Conservation (phyloP, 2,329 filamentous ascomycete species). For the Penicillium sp. region DNA sequence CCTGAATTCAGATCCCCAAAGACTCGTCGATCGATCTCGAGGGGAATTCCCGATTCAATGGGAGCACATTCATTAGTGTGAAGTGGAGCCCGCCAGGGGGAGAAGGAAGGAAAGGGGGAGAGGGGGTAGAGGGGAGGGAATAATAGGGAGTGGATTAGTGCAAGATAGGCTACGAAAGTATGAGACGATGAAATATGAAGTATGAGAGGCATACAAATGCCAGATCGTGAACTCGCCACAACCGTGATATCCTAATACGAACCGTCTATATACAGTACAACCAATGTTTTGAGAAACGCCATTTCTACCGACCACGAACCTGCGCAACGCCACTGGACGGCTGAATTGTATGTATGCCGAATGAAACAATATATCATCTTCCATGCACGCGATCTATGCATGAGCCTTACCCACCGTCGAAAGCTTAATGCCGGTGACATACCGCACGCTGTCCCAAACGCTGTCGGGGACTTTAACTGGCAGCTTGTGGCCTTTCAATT, state of each 20-base stretch:
- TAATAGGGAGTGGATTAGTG: too few relatives aligned
- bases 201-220: too few relatives aligned
- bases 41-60: constrained; percentile 1
- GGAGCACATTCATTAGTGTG: background rate
- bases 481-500: constrained; percentile 48
- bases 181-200: too few relatives aligned
- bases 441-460: constrained; percentile 48
- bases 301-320: too few relatives aligned
- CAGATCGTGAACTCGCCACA: too few relatives aligned
- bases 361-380: constrained; percentile 1
- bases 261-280: too few relatives aligned
- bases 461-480: constrained; percentile 46
- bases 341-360: background rate
- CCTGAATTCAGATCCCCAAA: background rate
- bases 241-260: too few relatives aligned
- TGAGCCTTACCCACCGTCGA: too few relatives aligned
- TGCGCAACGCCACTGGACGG: constrained; percentile 1
- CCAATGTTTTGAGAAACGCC: too few relatives aligned
- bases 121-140: background rate
- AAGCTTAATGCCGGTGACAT: constrained; percentile 40
- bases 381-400: too few relatives aligned
- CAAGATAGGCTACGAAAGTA: too few relatives aligned
- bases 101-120: background rate
- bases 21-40: background rate
- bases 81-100: constrained; percentile 4